Percentiles rank a stretch among this genome's conserved stretches.
Evolutionary conservation across 106 monocot species (phyloP).

Genomic region (Vanilla planifolia): DNA sequence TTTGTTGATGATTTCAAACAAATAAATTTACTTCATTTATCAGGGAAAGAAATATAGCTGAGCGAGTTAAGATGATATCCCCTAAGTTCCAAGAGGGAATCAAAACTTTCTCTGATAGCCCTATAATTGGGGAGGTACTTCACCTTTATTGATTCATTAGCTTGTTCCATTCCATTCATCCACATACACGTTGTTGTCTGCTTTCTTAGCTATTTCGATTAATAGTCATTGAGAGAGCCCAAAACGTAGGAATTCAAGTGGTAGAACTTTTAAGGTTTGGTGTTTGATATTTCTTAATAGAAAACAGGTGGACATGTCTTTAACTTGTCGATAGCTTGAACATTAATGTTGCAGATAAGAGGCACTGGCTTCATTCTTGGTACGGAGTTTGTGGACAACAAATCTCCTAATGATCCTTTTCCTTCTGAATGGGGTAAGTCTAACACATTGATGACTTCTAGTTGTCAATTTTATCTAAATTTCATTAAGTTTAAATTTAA

Average conservation of each 20-base stretch:
- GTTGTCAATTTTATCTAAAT: too few species aligned
- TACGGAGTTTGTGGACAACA: constrained; percentile 87
- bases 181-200: neutral
- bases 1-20: too few species aligned
- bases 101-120: constrained; percentile 72
- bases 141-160: constrained; percentile 3
- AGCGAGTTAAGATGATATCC: constrained; percentile 46
- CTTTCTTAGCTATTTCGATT: neutral
- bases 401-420: constrained; percentile 74
- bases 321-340: neutral
- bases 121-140: constrained; percentile 89
- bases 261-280: neutral
- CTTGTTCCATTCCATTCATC: neutral
- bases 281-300: too few species aligned
- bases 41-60: constrained; percentile 80
- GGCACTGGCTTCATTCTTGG: constrained; percentile 86
- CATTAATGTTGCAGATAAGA: constrained; percentile 47
- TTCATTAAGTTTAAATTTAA: too few species aligned
- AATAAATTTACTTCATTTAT: neutral
- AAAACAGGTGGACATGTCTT: too few species aligned
- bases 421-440: constrained; percentile 90
- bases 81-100: constrained; percentile 89
- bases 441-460: neutral
- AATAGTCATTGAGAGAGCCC: neutral
- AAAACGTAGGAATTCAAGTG: too few species aligned